phyloP scores from a whole-genome alignment of 768 basidiomycete genomes.

The Grammothele lineata region DNA sequence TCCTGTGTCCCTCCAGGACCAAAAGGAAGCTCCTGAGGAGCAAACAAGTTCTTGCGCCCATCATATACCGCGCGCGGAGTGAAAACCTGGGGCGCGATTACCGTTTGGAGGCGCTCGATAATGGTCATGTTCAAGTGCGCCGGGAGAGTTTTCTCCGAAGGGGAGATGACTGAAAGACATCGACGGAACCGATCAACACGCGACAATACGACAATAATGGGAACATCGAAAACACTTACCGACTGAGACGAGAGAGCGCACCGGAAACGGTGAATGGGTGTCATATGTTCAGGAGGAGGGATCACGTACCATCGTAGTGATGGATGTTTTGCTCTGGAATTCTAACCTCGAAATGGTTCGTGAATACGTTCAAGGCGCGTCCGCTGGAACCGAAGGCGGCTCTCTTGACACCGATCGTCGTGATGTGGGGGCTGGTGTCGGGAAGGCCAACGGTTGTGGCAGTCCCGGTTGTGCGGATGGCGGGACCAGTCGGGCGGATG shows the following conservation, averaged over 20 bases:
- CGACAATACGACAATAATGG: too few species aligned
- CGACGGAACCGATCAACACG: neutral
- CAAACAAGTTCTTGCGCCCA: slow-evolving; percentile 74
- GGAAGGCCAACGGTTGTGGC: slow-evolving; percentile 19
- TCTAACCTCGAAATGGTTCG: slow-evolving; percentile 63
- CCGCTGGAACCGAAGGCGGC: slow-evolving; percentile 61
- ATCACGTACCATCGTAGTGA: slow-evolving; percentile 71
- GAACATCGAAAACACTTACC: slow-evolving; percentile 19
- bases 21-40: slow-evolving; percentile 57
- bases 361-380: slow-evolving; percentile 33
- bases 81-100: slow-evolving; percentile 59
- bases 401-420: slow-evolving; percentile 64
- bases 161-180: slow-evolving; percentile 48
- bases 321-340: slow-evolving; percentile 63
- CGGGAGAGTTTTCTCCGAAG: slow-evolving; percentile 66
- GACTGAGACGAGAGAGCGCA: slow-evolving; percentile 7
- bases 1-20: slow-evolving; percentile 46
- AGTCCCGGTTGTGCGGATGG: too few species aligned
- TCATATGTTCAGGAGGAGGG: too few species aligned
- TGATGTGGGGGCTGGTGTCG: slow-evolving; percentile 37
- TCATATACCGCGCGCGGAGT: slow-evolving; percentile 74
- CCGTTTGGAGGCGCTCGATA: slow-evolving; percentile 56
- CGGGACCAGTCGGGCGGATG: slow-evolving; percentile 12
- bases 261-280: too few species aligned
- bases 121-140: slow-evolving; percentile 67